A percentile compares a stretch with the other conserved stretches of the same genome.
Evolutionary conservation across 225 moss, liverwort and hornwort genomes (phyloP).

Genomic region (Sphagnum contortum): DNA sequence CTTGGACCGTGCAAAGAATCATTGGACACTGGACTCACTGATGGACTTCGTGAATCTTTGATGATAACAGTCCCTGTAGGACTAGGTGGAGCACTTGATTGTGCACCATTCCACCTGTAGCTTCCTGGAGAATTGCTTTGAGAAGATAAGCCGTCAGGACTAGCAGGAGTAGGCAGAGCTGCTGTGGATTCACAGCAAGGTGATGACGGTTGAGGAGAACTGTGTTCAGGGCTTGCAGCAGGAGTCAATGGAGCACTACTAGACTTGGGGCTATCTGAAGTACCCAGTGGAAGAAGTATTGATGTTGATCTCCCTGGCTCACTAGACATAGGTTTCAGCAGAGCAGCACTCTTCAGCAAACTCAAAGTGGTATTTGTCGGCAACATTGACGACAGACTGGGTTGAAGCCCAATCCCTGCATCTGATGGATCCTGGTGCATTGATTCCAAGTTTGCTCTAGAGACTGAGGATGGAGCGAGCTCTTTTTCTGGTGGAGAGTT

Average conservation of each 20-base stretch:
- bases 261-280: not conserved
- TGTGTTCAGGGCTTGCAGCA: slow-evolving; percentile 17
- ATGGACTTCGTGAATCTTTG: slow-evolving; percentile 43
- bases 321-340: too few species aligned
- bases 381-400: too few species aligned
- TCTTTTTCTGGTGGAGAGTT: too few species aligned
- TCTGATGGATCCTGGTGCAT: too few species aligned
- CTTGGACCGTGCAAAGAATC: slow-evolving; percentile 26
- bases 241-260: slow-evolving; percentile 22
- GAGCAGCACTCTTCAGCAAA: too few species aligned
- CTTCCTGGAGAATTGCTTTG: slow-evolving; percentile 13
- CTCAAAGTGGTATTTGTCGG: too few species aligned
- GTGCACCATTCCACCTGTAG: slow-evolving; percentile 7
- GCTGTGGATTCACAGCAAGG: not conserved
- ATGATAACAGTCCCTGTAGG: slow-evolving; percentile 55
- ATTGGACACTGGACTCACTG: slow-evolving; percentile 37
- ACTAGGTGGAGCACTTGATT: slow-evolving; percentile 41
- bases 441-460: too few species aligned
- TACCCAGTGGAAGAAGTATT: too few species aligned
- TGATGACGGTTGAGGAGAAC: slow-evolving; percentile 12
- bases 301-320: too few species aligned
- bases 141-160: slow-evolving; percentile 11
- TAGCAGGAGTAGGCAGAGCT: not conserved
- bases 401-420: too few species aligned
- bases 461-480: too few species aligned